Evolutionary conservation across 2,329 filamentous ascomycete species (phyloP), one percentile per base, ranked within the genome.

Genomic region (Curvularia sp.): DNA sequence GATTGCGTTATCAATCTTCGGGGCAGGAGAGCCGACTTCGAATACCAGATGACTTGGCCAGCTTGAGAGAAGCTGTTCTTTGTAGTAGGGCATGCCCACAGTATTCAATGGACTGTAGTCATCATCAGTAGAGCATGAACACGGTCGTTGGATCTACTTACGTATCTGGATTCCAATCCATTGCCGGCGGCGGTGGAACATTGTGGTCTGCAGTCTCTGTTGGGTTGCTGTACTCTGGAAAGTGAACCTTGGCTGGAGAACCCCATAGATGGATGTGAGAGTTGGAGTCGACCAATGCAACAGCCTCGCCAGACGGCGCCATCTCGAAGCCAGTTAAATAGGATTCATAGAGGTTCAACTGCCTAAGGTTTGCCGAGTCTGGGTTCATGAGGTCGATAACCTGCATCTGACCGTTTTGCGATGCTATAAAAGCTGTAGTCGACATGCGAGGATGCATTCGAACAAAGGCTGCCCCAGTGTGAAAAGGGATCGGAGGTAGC

Each of bases 371-470:
- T 72, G 92, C 92, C 19, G 91, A 89, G 71, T 96, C 93, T 0
- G 92, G 91, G 62, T 97, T 97, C 87, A 96, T 92, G 5, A 99
- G 85, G 76, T 99, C 95, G 49, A 98, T 92, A 13, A 98, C 90
- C 74, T 99, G 94, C 76, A 99, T 90, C 76, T 97, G 93, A 1
- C 96, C 95, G 42, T 87, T 90, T 71, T 96, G 92, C 2, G 94
- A 97, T 27, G 93, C 89, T 49, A 99, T 92, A 60, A 99, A 93
- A 69, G 92, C 94, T 0, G 96, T 98, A 0, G 95, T 97, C 19
- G 93, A 89, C 86, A 99, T 91, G 69, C 93, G 89, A 1, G 96
- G 95, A 75, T 99, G 95, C 90, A 99, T 95, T 57, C 95, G 89
- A 41, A 97, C 93, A 80, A 93, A 96, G 34, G 95, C 94, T 36